phyloP scores from a whole-genome alignment of 495 filamentous ascomycete genomes.

The Annulohypoxylon maeteangense region DNA sequence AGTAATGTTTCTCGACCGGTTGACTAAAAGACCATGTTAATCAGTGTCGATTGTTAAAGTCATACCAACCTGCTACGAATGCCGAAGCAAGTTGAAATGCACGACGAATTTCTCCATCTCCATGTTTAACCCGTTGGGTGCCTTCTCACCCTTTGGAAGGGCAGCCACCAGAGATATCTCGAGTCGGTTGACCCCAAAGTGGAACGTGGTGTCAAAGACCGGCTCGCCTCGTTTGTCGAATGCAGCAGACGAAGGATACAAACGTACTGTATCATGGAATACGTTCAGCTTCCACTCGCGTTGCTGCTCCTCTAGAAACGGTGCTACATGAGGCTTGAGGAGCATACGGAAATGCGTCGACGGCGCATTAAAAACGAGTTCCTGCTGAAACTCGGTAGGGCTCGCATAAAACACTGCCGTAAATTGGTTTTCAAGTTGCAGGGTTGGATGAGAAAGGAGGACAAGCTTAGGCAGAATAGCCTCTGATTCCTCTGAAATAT shows the following conservation, averaged over 20 bases:
- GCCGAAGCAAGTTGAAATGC: conserved; percentile 63
- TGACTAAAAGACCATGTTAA: background rate
- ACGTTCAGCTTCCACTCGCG: conserved; percentile 75
- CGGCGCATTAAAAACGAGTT: conserved; percentile 72
- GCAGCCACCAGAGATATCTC: conserved; percentile 73
- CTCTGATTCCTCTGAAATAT: conserved; percentile 53
- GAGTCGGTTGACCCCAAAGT: conserved; percentile 71
- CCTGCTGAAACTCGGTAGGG: conserved; percentile 70
- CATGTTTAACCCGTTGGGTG: conserved; percentile 64
- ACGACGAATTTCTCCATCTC: conserved; percentile 76
- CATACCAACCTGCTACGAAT: conserved; percentile 24
- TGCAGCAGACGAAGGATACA: conserved; percentile 46
- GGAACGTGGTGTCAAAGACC: conserved; percentile 70
- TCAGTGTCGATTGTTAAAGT: background rate
- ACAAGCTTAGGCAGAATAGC: conserved; percentile 73
- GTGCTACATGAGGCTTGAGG: conserved; percentile 68
- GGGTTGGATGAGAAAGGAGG: conserved; percentile 71
- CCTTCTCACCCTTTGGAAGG: conserved; percentile 66
- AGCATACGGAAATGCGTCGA: conserved; percentile 71
- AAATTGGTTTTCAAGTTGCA: conserved; percentile 65
- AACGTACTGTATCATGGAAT: conserved; percentile 57
- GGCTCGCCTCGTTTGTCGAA: conserved; percentile 52
- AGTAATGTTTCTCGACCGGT: background rate
- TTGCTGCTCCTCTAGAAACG: conserved; percentile 61
- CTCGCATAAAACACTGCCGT: conserved; percentile 69